Conservation (phyloP, 208 protist genomes). For the Trypanosoma grayi region DNA sequence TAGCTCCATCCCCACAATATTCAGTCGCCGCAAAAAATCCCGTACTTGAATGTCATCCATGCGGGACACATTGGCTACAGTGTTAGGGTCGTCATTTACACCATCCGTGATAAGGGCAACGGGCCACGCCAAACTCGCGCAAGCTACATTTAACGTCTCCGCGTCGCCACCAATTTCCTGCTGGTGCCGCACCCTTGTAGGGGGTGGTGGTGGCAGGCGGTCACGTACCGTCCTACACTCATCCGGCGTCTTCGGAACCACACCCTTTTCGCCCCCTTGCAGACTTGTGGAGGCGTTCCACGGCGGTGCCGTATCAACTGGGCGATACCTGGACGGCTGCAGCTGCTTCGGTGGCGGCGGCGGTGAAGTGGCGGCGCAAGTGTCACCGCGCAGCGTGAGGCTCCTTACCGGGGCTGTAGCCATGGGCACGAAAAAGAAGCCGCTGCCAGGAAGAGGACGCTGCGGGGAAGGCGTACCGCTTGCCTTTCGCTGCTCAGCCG, state of each 20-base stretch:
- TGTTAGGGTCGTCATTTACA: not conserved
- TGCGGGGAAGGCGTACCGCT: not conserved
- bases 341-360: not conserved
- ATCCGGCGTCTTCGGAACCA: too few species aligned
- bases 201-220: too few species aligned
- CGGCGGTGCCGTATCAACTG: not conserved
- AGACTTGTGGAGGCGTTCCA: slow-evolving; percentile 21
- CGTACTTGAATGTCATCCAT: slow-evolving; percentile 38
- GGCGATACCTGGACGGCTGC: not conserved
- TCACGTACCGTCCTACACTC: too few species aligned
- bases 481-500: not conserved
- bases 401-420: slow-evolving; percentile 27
- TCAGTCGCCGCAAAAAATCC: slow-evolving; percentile 69
- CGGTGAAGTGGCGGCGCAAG: too few species aligned
- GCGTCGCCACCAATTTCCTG: too few species aligned
- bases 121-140: too few species aligned
- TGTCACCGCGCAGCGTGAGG: slow-evolving; percentile 1
- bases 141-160: too few species aligned
- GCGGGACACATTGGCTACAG: not conserved
- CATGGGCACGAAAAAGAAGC: slow-evolving; percentile 30
- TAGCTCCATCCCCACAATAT: slow-evolving; percentile 42
- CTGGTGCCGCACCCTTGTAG: too few species aligned
- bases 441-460: not conserved
- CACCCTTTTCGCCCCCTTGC: slow-evolving; percentile 6
- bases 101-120: not conserved